phyloP scores from a whole-genome alignment of 148 eudicot species.

The Drosera capensis region DNA sequence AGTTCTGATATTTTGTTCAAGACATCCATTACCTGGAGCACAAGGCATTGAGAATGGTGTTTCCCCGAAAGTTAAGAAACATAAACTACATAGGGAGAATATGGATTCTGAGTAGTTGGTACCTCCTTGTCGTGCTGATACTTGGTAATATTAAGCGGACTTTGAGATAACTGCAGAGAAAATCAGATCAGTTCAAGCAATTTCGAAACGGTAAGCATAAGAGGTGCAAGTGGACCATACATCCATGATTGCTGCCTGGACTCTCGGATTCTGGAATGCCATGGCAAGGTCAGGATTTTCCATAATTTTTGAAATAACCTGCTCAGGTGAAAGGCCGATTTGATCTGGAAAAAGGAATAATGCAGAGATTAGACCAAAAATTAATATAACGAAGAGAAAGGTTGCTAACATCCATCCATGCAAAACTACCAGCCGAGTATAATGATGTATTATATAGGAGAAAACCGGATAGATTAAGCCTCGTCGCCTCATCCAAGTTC shows the following conservation, averaged over 20 bases:
- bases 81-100: too few relatives aligned
- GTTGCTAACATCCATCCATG: neutral
- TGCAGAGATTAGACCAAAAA: neutral
- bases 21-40: conserved; percentile 74
- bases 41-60: conserved; percentile 1
- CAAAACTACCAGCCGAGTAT: neutral
- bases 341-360: conserved; percentile 36
- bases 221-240: conserved; percentile 27
- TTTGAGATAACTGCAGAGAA: conserved; percentile 70
- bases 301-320: conserved; percentile 88
- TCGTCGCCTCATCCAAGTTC: too few relatives aligned
- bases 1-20: conserved; percentile 84
- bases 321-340: conserved; percentile 88
- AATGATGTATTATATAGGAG: too few relatives aligned
- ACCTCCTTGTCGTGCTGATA: conserved; percentile 98
- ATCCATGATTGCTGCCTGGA: conserved; percentile 96
- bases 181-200: conserved; percentile 6
- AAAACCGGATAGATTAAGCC: too few relatives aligned
- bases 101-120: too few relatives aligned
- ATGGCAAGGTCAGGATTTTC: conserved; percentile 88
- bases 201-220: neutral
- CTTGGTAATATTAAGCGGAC: conserved; percentile 73
- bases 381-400: neutral
- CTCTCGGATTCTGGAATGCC: conserved; percentile 97
- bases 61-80: neutral